Conservation (phyloP, 2,329 filamentous ascomycete genomes). For the Alternaria rosae region DNA sequence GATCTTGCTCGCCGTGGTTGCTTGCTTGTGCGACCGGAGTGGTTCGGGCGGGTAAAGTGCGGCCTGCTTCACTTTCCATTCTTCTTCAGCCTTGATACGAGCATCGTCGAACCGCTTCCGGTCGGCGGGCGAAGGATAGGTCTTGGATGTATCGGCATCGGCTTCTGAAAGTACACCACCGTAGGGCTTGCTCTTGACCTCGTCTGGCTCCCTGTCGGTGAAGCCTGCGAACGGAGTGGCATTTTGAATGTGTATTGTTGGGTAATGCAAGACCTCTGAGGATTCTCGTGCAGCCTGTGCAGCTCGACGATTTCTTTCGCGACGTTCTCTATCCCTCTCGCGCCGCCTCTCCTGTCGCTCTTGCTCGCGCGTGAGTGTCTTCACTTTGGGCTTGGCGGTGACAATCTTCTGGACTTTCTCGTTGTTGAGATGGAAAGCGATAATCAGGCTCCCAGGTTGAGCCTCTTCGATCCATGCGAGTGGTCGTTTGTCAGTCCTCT, state of each 20-base stretch:
- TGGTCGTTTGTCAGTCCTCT: constrained; percentile 46
- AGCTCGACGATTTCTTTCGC: constrained; percentile 57
- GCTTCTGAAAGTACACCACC: constrained; percentile 88
- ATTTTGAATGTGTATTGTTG: constrained; percentile 69
- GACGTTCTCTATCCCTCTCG: constrained; percentile 48
- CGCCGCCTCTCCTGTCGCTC: constrained; percentile 43
- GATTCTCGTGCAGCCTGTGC: constrained; percentile 51
- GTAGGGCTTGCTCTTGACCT: constrained; percentile 91
- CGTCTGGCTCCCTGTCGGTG: constrained; percentile 86
- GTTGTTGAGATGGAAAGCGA: constrained; percentile 54
- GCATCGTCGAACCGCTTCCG: constrained; percentile 88
- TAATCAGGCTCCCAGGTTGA: constrained; percentile 38
- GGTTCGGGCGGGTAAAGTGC: constrained; percentile 70
- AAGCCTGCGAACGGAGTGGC: constrained; percentile 87
- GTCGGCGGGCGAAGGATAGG: constrained; percentile 80
- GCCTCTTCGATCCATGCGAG: constrained; percentile 48
- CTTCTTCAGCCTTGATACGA: constrained; percentile 88
- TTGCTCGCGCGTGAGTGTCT: constrained; percentile 40
- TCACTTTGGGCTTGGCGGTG: constrained; percentile 64
- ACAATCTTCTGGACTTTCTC: constrained; percentile 68
- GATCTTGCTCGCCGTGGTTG: constrained; percentile 92
- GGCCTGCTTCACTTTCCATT: constrained; percentile 77
- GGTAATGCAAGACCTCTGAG: constrained; percentile 61
- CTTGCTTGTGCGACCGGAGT: constrained; percentile 67
- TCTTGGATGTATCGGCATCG: constrained; percentile 91